Percentiles rank a stretch among this genome's conserved stretches.
These are phyloP conservation scores for Camellia sinensis DNA, from an alignment of 148 eudicot species.

Conservation along the genomic window DNA sequence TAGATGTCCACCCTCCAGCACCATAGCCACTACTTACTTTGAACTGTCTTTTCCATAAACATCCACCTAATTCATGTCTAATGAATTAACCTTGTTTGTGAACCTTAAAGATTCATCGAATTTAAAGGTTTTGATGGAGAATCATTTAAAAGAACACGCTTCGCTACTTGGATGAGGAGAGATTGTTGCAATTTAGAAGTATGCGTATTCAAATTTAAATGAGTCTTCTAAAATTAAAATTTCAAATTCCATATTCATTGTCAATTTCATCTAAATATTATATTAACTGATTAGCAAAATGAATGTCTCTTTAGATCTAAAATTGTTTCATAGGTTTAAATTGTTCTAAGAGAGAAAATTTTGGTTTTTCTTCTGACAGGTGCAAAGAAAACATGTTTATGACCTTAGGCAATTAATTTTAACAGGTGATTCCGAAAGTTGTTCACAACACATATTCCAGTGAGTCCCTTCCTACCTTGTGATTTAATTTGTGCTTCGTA, in stretches of 20 bases:
- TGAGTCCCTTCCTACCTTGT: slow-evolving; percentile 35
- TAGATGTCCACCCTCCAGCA: background rate
- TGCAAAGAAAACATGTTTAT: slow-evolving; percentile 95
- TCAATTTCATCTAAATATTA: background rate
- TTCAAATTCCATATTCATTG: background rate
- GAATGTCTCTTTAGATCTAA: slow-evolving; percentile 5
- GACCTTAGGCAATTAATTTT: slow-evolving; percentile 83
- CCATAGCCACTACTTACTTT: background rate
- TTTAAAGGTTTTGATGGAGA: background rate
- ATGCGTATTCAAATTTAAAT: background rate
- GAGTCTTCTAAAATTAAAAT: background rate
- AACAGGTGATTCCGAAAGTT: slow-evolving; percentile 79
- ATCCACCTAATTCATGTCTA: background rate
- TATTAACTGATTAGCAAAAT: background rate
- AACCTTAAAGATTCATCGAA: background rate
- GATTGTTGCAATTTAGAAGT: background rate
- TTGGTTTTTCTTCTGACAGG: slow-evolving; percentile 40
- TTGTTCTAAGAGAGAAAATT: background rate
- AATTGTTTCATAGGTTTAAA: background rate
- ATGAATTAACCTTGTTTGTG: slow-evolving; percentile 3
- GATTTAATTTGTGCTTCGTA: slow-evolving; percentile 6
- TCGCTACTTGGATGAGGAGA: background rate
- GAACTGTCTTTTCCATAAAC: background rate
- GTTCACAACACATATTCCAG: slow-evolving; percentile 79
- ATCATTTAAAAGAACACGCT: background rate